A percentile compares a stretch with the other conserved stretches of the same genome.
Evolutionary conservation across 2,329 filamentous ascomycete species (phyloP).

Genomic region (Alternaria sp.): DNA sequence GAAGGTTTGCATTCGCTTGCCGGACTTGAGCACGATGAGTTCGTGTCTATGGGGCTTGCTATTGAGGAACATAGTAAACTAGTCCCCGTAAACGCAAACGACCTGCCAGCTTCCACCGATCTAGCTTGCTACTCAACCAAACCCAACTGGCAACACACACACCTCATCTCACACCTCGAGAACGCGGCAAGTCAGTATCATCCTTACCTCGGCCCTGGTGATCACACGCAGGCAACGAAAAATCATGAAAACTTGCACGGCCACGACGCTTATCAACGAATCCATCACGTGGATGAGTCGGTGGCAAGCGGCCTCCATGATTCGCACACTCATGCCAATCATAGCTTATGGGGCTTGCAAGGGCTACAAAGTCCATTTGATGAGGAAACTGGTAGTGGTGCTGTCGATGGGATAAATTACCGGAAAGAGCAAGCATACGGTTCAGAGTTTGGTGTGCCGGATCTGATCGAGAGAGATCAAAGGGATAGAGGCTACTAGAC

Average conservation of each 20-base stretch:
- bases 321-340: slow-evolving; percentile 14
- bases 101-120: slow-evolving; percentile 13
- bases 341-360: slow-evolving; percentile 41
- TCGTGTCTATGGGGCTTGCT: slow-evolving; percentile 25
- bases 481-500: slow-evolving; percentile 25
- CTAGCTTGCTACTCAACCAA: slow-evolving; percentile 35
- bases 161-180: slow-evolving; percentile 35
- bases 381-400: slow-evolving; percentile 37
- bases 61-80: slow-evolving; percentile 26
- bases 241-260: slow-evolving; percentile 10
- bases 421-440: slow-evolving; percentile 13
- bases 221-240: slow-evolving; percentile 6
- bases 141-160: slow-evolving; percentile 32
- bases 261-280: slow-evolving; percentile 6
- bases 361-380: slow-evolving; percentile 39
- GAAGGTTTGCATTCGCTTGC: slow-evolving; percentile 20
- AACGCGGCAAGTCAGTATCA: slow-evolving; percentile 34
- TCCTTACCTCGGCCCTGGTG: not conserved
- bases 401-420: slow-evolving; percentile 7
- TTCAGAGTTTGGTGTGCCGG: slow-evolving; percentile 26
- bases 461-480: slow-evolving; percentile 37
- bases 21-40: slow-evolving; percentile 30
- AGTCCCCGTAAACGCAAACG: slow-evolving; percentile 19
- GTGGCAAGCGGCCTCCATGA: slow-evolving; percentile 27
- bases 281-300: slow-evolving; percentile 15